Evolutionary conservation across 257 asterid genomes (phyloP), one percentile per base, ranked within the genome.

Genomic region (Plectranthus barbatus): DNA sequence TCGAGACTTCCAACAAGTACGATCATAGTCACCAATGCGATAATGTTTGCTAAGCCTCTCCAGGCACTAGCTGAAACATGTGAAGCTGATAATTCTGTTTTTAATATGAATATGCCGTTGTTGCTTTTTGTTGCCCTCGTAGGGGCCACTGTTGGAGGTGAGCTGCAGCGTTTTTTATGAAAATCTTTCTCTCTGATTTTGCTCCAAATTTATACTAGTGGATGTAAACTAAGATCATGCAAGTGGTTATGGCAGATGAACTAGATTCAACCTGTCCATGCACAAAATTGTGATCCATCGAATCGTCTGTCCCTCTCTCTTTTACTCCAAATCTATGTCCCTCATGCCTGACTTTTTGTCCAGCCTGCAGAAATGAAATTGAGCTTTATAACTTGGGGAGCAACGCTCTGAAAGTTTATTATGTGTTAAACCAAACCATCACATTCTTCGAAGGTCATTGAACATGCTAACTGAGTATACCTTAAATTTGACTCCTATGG

Each of bases 101-200:
- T 80, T 59, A 58, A 80, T 69, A 90, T 90, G 97, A 80, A 84
- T 71, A 93, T 89, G 97, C 96, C 99, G 0, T 62, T 93, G 85
- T 80, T 93, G 72, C 94, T 93, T 50, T 52, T 85, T 12, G 92
- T 93, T 75, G 82, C 99, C 57, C 87, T 89, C 68, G 19, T 87
- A 39, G 99, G 99, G 64, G 97, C 99, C 62, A 84, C 99, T 8
- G 99, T 93, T 19, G 99, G 99, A 81, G 99, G 99, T 93, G 72
- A 42, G 73, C 39, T 39, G 20, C 68, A 42, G 29, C 46, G 12
- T 31, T 24, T 23, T 41, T 55, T 53, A 37, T 15, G 58, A 52
- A 46, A 33, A 7, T 68, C 41, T 48, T 17, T n/a, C 17, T 10
- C 33, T 55, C 12, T 54, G 20, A 55, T 21, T 52, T 49, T 44